Evolutionary conservation across 352 stramenopile genomes (phyloP).

Genomic region (Aphanomyces cochlioides): DNA sequence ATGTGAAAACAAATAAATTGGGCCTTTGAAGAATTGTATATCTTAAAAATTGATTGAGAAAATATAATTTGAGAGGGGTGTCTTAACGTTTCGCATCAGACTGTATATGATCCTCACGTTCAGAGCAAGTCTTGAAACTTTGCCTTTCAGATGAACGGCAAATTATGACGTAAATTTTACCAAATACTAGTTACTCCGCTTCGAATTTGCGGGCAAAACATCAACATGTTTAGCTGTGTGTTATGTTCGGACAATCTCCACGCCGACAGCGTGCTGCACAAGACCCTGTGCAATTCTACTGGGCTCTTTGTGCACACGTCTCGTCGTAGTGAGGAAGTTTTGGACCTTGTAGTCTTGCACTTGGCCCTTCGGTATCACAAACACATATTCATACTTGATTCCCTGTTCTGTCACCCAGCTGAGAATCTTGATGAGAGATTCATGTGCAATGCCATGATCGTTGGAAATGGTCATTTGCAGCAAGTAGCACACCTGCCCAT

Average conservation of each 20-base stretch:
- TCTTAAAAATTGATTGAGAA: too few species aligned
- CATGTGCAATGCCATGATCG: conserved; percentile 6
- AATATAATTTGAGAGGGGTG: too few species aligned
- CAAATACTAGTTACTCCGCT: background rate
- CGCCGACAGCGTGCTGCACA: background rate
- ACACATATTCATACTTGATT: conserved; percentile 6
- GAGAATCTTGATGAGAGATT: conserved; percentile 3
- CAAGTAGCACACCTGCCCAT: background rate
- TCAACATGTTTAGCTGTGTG: background rate
- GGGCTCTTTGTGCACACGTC: background rate
- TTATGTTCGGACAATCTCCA: background rate
- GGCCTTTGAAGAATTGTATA: too few species aligned
- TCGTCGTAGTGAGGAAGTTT: background rate
- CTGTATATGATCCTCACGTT: too few species aligned
- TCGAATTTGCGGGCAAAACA: background rate
- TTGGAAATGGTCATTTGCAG: background rate
- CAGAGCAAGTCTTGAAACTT: too few species aligned
- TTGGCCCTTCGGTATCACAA: background rate
- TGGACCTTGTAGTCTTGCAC: conserved; percentile 6
- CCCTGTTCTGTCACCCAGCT: background rate
- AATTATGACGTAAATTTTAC: too few species aligned
- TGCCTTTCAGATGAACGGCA: too few species aligned
- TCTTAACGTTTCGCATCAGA: too few species aligned
- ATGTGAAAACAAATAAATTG: too few species aligned
- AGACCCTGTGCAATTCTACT: background rate